Percentiles rank a stretch among this genome's conserved stretches.
These are phyloP conservation scores for Aspergillus tanneri DNA, from an alignment of 2,329 filamentous ascomycete genomes.

Conservation along the genomic window DNA sequence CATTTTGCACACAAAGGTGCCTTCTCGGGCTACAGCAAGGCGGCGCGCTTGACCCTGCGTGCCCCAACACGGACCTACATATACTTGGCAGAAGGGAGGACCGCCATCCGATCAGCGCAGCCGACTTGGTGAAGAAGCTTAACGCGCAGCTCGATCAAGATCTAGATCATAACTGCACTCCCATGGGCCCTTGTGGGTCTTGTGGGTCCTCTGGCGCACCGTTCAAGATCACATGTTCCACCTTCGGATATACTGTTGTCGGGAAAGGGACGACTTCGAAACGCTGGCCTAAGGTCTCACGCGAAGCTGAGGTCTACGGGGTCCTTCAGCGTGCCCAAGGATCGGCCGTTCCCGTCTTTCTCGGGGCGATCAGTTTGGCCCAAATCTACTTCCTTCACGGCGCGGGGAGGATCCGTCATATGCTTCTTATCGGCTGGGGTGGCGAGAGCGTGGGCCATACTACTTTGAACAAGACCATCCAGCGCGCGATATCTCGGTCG, in stretches of 20 bases:
- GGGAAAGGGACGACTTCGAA: constrained; percentile 30
- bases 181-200: constrained; percentile 25
- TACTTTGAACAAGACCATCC: constrained; percentile 6
- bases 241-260: constrained; percentile 24
- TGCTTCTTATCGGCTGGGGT: constrained; percentile 31
- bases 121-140: constrained; percentile 20
- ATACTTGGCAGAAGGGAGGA: constrained; percentile 8
- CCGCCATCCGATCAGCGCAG: constrained; percentile 20
- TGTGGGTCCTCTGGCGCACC: constrained; percentile 22
- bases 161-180: constrained; percentile 29
- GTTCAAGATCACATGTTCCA: constrained; percentile 30
- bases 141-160: constrained; percentile 29
- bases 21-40: constrained; percentile 26
- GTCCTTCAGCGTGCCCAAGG: constrained; percentile 24
- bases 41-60: constrained; percentile 20
- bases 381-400: constrained; percentile 24
- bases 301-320: constrained; percentile 26
- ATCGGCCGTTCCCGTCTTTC: constrained; percentile 30
- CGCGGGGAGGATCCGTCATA: constrained; percentile 24
- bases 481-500: constrained; percentile 10
- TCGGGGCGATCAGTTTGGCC: constrained; percentile 25
- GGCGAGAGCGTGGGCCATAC: constrained; percentile 14
- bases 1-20: constrained; percentile 28
- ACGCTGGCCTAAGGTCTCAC: constrained; percentile 24
- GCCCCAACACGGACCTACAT: constrained; percentile 27